Conservation (phyloP, 2,329 filamentous ascomycete species). For the Aspergillus fischeri region DNA sequence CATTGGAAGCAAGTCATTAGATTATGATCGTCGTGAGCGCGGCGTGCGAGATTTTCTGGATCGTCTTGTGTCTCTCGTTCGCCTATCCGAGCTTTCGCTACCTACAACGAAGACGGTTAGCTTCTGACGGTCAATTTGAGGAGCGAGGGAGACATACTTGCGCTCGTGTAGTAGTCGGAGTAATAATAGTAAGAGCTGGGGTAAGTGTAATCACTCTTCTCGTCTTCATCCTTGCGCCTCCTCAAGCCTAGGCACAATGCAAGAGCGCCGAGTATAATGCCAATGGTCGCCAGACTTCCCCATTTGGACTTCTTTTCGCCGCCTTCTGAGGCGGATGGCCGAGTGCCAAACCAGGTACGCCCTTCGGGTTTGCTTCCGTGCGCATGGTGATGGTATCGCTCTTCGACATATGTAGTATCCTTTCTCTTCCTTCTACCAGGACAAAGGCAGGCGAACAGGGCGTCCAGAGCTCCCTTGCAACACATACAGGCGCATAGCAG, state of each 20-base stretch:
- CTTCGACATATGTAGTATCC: slow-evolving; percentile 40
- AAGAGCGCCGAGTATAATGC: slow-evolving; percentile 41
- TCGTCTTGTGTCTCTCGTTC: slow-evolving; percentile 30
- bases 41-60: slow-evolving; percentile 27
- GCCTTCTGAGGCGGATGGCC: slow-evolving; percentile 29
- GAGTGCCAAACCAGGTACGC: slow-evolving; percentile 41
- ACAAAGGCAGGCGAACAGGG: slow-evolving; percentile 41
- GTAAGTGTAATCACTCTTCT: slow-evolving; percentile 38
- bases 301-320: slow-evolving; percentile 37
- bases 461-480: slow-evolving; percentile 38
- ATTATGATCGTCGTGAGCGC: slow-evolving; percentile 26
- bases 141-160: slow-evolving; percentile 30
- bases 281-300: slow-evolving; percentile 39
- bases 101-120: slow-evolving; percentile 28
- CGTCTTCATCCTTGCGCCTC: slow-evolving; percentile 36
- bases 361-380: slow-evolving; percentile 26
- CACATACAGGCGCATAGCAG: slow-evolving; percentile 44
- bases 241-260: slow-evolving; percentile 45
- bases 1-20: slow-evolving; percentile 2
- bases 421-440: slow-evolving; percentile 31
- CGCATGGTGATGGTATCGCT: slow-evolving; percentile 33
- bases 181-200: slow-evolving; percentile 41
- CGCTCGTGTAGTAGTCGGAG: slow-evolving; percentile 39
- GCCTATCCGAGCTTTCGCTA: slow-evolving; percentile 42
- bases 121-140: neutral